These are phyloP conservation scores for Acidiella bohemica DNA, from an alignment of 495 filamentous ascomycete species.

Conservation along the genomic window DNA sequence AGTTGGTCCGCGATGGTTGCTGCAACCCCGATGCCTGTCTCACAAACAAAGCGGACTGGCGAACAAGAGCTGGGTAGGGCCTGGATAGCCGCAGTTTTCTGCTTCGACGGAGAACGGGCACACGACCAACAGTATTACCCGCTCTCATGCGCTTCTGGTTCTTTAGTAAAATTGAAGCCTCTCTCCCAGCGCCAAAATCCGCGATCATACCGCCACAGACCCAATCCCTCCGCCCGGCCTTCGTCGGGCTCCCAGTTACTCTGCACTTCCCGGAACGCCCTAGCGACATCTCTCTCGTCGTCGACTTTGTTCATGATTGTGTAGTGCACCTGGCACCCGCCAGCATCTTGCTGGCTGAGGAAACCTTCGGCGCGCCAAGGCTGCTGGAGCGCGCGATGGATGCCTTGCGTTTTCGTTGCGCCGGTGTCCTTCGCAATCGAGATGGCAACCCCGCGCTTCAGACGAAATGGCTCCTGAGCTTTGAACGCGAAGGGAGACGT, in stretches of 20 bases:
- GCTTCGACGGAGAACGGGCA: too few species aligned
- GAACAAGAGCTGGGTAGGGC: too few species aligned
- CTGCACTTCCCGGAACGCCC: conserved; percentile 17
- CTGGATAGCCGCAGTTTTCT: too few species aligned
- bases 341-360: conserved; percentile 25
- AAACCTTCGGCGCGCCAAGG: conserved; percentile 18
- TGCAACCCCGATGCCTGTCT: too few species aligned
- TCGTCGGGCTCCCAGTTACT: conserved; percentile 6
- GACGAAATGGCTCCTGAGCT: conserved; percentile 9
- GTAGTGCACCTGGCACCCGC: conserved; percentile 20
- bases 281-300: conserved; percentile 11
- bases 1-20: too few species aligned
- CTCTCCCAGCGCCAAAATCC: conserved; percentile 20
- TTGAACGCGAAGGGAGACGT: conserved; percentile 14
- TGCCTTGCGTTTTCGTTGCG: background rate
- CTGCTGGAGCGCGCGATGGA: conserved; percentile 16
- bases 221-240: conserved; percentile 20
- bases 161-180: conserved; percentile 9
- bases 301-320: conserved; percentile 28
- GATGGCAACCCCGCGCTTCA: conserved; percentile 21
- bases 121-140: too few species aligned
- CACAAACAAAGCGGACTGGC: too few species aligned
- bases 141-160: too few species aligned
- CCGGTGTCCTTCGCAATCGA: conserved; percentile 2
- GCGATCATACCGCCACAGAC: conserved; percentile 22